These are phyloP conservation scores for Paraconiothyrium brasiliense DNA, from an alignment of 2,329 filamentous ascomycete genomes.

Conservation along the genomic window DNA sequence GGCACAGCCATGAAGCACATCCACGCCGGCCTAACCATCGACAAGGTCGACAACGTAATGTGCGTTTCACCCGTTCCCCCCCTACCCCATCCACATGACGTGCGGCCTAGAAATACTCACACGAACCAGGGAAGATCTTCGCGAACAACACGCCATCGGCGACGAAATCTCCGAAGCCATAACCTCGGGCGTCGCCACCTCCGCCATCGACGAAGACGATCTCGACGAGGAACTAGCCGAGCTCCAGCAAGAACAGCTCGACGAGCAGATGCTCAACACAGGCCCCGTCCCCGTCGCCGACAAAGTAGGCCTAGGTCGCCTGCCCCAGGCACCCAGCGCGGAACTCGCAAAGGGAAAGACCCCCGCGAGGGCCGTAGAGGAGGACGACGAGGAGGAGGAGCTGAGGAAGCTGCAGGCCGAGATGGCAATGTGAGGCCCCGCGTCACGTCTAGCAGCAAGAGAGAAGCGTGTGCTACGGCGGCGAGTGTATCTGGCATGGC, in stretches of 20 bases:
- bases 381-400: constrained; percentile 97
- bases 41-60: constrained; percentile 96
- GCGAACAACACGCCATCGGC: constrained; percentile 91
- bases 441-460: not conserved
- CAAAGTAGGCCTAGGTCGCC: constrained; percentile 76
- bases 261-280: constrained; percentile 92
- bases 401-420: constrained; percentile 91
- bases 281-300: constrained; percentile 84
- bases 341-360: constrained; percentile 56
- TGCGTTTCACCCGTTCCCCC: constrained; percentile 60
- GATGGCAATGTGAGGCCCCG: constrained; percentile 81
- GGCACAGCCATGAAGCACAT: constrained; percentile 92
- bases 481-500: constrained; percentile 6
- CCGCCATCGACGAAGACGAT: constrained; percentile 85
- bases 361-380: constrained; percentile 57
- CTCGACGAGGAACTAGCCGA: constrained; percentile 85
- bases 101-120: constrained; percentile 15
- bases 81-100: not conserved
- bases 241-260: constrained; percentile 90
- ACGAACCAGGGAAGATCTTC: constrained; percentile 79
- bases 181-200: constrained; percentile 71
- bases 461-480: not conserved
- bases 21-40: constrained; percentile 87
- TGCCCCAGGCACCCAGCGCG: constrained; percentile 78
- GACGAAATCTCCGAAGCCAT: constrained; percentile 92